Conservation (phyloP, 2,329 filamentous ascomycete species). For the Dothidotthia symphoricarpi region DNA sequence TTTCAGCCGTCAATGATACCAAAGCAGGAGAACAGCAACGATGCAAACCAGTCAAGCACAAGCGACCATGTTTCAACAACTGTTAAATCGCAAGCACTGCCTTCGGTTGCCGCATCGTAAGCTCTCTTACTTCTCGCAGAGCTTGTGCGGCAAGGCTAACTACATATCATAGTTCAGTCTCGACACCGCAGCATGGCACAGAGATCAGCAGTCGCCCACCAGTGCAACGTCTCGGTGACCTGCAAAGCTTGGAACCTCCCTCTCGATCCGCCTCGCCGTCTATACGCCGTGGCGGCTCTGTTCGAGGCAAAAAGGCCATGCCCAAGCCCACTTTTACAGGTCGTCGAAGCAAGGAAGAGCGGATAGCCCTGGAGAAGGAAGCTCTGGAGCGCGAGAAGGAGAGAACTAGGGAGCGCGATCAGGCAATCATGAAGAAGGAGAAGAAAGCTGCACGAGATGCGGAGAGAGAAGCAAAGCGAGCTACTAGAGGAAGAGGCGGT, state of each 20-base stretch:
- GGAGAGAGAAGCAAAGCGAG: slow-evolving; percentile 23
- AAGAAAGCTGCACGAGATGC: slow-evolving; percentile 12
- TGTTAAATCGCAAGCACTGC: slow-evolving; percentile 12
- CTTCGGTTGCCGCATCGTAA: slow-evolving; percentile 15
- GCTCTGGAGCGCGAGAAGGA: slow-evolving; percentile 41
- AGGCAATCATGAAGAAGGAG: slow-evolving; percentile 21
- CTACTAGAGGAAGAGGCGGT: slow-evolving; percentile 42
- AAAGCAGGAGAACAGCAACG: slow-evolving; percentile 22
- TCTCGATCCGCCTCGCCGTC: slow-evolving; percentile 34
- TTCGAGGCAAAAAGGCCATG: slow-evolving; percentile 29
- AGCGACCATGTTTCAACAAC: slow-evolving; percentile 13
- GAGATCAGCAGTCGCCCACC: slow-evolving; percentile 22
- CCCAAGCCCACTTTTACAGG: slow-evolving; percentile 45
- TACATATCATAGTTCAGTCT: slow-evolving; percentile 10
- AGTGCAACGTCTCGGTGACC: slow-evolving; percentile 28
- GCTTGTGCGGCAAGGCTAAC: slow-evolving; percentile 2
- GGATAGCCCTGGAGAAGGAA: slow-evolving; percentile 45
- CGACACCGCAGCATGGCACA: slow-evolving; percentile 17
- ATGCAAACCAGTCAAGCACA: slow-evolving; percentile 13
- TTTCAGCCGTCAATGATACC: slow-evolving; percentile 12
- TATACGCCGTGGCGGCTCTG: slow-evolving; percentile 26
- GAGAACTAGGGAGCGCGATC: slow-evolving; percentile 36
- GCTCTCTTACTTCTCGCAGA: background rate
- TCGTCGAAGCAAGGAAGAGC: slow-evolving; percentile 46
- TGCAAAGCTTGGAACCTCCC: slow-evolving; percentile 28